Conservation (phyloP, 2,329 filamentous ascomycete species). For the Penicillium hesseltinei region DNA sequence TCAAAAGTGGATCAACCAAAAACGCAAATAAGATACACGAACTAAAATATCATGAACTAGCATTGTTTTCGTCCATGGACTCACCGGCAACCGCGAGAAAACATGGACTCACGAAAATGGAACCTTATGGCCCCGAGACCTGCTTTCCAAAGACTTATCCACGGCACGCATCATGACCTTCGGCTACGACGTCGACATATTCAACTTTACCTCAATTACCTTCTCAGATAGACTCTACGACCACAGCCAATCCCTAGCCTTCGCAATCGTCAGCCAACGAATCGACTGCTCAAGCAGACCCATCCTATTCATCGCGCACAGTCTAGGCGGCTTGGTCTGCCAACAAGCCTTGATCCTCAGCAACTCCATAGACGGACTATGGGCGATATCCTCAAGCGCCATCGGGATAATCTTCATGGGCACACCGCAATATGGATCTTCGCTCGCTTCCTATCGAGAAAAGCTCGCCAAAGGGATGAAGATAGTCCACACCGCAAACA, state of each 20-base stretch:
- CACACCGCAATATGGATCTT: slow-evolving; percentile 37
- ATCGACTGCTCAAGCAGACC: slow-evolving; percentile 1
- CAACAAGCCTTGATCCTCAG: slow-evolving; percentile 13
- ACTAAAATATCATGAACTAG: neutral
- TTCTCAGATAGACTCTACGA: neutral
- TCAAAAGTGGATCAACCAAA: neutral
- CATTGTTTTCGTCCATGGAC: slow-evolving; percentile 3
- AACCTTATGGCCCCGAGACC: slow-evolving; percentile 28
- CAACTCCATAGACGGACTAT: slow-evolving; percentile 7
- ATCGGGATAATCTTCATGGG: slow-evolving; percentile 39
- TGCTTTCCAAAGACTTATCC: slow-evolving; percentile 14
- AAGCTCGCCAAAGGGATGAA: slow-evolving; percentile 4
- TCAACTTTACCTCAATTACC: neutral
- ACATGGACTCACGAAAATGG: slow-evolving; percentile 19
- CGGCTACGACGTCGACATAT: slow-evolving; percentile 5
- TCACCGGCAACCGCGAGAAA: slow-evolving; percentile 1
- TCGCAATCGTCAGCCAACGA: slow-evolving; percentile 7
- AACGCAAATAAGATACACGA: neutral
- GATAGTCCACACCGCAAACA: neutral
- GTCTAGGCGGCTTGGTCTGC: slow-evolving; percentile 31
- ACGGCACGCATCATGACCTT: slow-evolving; percentile 8
- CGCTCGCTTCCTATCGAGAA: slow-evolving; percentile 4
- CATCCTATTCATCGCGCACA: slow-evolving; percentile 30
- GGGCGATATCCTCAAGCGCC: slow-evolving; percentile 14
- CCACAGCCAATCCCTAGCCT: slow-evolving; percentile 3